These are phyloP conservation scores for Eimeria acervulina DNA, from an alignment of 169 alveolate species.

Conservation along the genomic window DNA sequence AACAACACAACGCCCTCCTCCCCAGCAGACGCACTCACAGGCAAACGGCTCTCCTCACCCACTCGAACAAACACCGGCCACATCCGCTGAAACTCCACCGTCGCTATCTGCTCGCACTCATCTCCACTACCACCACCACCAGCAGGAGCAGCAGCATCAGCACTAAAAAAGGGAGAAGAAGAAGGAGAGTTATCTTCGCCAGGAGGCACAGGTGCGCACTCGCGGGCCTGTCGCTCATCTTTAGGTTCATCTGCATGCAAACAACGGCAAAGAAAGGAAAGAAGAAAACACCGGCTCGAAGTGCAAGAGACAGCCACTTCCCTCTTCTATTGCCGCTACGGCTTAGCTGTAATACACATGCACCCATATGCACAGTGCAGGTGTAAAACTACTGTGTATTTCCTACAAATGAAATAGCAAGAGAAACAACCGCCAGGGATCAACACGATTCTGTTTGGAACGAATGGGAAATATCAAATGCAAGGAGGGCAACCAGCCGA, in stretches of 20 bases:
- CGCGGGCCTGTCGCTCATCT: neutral
- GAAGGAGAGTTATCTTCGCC: neutral
- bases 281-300: neutral
- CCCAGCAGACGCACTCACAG: neutral
- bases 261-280: neutral
- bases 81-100: constrained; percentile 59
- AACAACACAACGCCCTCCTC: neutral
- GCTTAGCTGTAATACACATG: too few species aligned
- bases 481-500: neutral
- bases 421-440: too few species aligned
- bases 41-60: neutral
- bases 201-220: neutral
- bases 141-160: neutral
- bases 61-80: constrained; percentile 54
- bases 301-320: too few species aligned
- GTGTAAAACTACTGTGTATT: too few species aligned
- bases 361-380: neutral
- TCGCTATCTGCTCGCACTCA: neutral
- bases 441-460: neutral
- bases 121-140: neutral
- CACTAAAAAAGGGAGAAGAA: neutral
- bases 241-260: neutral
- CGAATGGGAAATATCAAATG: neutral
- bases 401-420: too few species aligned
- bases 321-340: neutral